These are phyloP conservation scores for Fusarium transvaalense DNA, from an alignment of 2,329 filamentous ascomycete species.

Conservation along the genomic window DNA sequence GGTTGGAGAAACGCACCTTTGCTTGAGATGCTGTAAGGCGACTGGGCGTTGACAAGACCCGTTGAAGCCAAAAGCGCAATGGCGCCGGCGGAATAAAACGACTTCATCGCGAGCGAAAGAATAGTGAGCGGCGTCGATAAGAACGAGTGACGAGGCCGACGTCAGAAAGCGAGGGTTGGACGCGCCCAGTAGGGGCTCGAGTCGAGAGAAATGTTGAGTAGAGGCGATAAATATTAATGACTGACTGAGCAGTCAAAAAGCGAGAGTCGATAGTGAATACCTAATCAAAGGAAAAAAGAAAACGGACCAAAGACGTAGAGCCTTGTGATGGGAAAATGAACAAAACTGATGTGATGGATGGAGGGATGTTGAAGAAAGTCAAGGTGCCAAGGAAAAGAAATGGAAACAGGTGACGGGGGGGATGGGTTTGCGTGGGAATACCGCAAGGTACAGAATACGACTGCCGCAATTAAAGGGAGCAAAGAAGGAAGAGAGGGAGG, in stretches of 20 bases:
- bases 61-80: slow-evolving; percentile 43
- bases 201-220: slow-evolving; percentile 5
- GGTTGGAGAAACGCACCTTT: slow-evolving; percentile 34
- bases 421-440: slow-evolving; percentile 25
- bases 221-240: slow-evolving; percentile 15
- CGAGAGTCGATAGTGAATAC: slow-evolving; percentile 15
- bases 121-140: slow-evolving; percentile 23
- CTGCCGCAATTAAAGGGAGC: slow-evolving; percentile 37
- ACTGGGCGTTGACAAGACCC: slow-evolving; percentile 42
- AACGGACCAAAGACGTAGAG: slow-evolving; percentile 22
- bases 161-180: slow-evolving; percentile 27
- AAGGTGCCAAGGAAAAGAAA: slow-evolving; percentile 46
- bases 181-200: slow-evolving; percentile 36
- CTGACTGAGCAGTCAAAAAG: slow-evolving; percentile 9
- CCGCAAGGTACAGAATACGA: slow-evolving; percentile 15
- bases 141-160: slow-evolving; percentile 7
- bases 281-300: slow-evolving; percentile 5
- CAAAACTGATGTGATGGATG: not conserved
- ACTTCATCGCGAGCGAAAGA: slow-evolving; percentile 42
- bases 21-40: slow-evolving; percentile 44
- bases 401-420: slow-evolving; percentile 36
- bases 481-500: slow-evolving; percentile 19
- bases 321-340: slow-evolving; percentile 20
- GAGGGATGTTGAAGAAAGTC: slow-evolving; percentile 41
- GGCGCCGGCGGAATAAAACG: slow-evolving; percentile 31